Percentiles rank a stretch among this genome's conserved stretches.
Evolutionary conservation across 306 rosid species (phyloP).

Genomic region (Geum urbanum): DNA sequence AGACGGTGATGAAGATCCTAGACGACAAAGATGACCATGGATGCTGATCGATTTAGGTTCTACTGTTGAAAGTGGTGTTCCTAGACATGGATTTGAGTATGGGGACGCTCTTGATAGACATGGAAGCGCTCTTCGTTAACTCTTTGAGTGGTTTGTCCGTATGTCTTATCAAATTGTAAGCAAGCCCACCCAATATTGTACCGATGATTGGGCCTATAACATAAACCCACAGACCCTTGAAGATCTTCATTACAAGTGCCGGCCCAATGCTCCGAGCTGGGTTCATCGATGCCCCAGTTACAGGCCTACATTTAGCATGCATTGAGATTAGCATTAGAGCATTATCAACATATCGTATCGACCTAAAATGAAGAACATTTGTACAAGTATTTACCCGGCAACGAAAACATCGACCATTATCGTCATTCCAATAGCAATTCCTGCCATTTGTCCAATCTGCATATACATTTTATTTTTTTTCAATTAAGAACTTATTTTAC

Average conservation of each 20-base stretch:
- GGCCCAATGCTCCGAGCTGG: conserved; percentile 77
- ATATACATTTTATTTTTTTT: background rate
- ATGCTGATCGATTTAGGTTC: background rate
- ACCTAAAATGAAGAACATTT: background rate
- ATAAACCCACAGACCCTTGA: conserved; percentile 48
- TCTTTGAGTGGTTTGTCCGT: conserved; percentile 51
- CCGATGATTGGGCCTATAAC: conserved; percentile 46
- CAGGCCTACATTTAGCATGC: conserved; percentile 27
- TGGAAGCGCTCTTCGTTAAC: conserved; percentile 26
- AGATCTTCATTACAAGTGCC: conserved; percentile 41
- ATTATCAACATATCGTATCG: background rate
- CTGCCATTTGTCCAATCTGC: conserved; percentile 68
- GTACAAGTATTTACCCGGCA: conserved; percentile 46
- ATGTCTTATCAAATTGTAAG: conserved; percentile 46
- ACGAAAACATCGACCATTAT: conserved; percentile 44
- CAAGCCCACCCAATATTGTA: conserved; percentile 41
- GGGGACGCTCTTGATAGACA: conserved; percentile 17
- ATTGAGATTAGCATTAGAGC: background rate
- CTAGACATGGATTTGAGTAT: conserved; percentile 32
- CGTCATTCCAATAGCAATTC: conserved; percentile 65
- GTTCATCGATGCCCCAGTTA: conserved; percentile 72
- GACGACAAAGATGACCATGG: background rate
- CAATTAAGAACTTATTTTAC: background rate
- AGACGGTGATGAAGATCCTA: background rate
- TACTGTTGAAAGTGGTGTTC: background rate